A percentile compares a stretch with the other conserved stretches of the same genome.
These are phyloP conservation scores for Heritiera littoralis DNA, from an alignment of 345 rosid species.

Conservation along the genomic window DNA sequence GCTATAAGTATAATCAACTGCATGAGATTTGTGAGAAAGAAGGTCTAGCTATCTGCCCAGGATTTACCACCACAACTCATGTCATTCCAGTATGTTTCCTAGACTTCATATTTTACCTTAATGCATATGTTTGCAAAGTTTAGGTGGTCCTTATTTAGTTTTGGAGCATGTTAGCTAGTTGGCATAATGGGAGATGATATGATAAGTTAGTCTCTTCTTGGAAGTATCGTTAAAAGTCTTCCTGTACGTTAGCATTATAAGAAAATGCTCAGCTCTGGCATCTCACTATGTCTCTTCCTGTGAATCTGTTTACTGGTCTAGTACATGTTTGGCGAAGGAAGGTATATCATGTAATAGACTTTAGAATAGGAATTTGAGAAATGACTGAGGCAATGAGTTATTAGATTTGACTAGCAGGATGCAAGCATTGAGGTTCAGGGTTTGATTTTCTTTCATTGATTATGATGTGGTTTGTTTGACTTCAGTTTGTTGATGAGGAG, in stretches of 20 bases:
- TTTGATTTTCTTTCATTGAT: conserved; percentile 5
- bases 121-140: too few relatives aligned
- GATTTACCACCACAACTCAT: conserved; percentile 82
- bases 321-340: background rate
- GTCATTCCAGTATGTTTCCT: conserved; percentile 69
- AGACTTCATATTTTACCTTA: background rate
- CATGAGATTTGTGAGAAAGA: conserved; percentile 75
- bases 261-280: background rate
- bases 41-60: conserved; percentile 87
- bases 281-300: background rate
- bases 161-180: background rate
- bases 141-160: conserved; percentile 11
- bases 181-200: background rate
- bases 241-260: background rate
- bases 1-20: conserved; percentile 86
- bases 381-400: background rate
- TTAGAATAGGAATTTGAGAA: background rate
- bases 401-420: background rate
- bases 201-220: background rate
- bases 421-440: background rate
- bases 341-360: background rate
- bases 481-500: conserved; percentile 83
- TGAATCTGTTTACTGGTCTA: background rate
- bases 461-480: conserved; percentile 19
- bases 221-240: background rate